These are phyloP conservation scores for Staphylotrichum tortipilum DNA, from an alignment of 495 filamentous ascomycete species.

Conservation along the genomic window DNA sequence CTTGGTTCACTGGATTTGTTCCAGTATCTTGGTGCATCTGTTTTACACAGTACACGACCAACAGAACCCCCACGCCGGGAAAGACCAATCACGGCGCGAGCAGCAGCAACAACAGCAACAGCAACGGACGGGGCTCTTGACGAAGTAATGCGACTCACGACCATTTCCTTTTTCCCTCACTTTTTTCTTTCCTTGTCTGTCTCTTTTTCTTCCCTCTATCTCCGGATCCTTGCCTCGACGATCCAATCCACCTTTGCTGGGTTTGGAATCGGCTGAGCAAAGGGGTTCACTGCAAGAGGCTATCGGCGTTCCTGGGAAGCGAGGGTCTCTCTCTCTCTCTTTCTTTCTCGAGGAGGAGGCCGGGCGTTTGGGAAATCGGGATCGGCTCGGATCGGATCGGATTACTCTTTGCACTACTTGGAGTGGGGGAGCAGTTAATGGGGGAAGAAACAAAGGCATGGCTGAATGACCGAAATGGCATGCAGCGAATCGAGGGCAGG, in stretches of 20 bases:
- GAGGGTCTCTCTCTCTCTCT: slow-evolving; percentile 1
- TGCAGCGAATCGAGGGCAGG: not conserved
- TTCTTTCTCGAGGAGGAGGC: too few species aligned
- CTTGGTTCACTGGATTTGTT: slow-evolving; percentile 13
- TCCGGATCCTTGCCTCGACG: not conserved
- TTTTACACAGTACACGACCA: slow-evolving; percentile 6
- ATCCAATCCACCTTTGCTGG: slow-evolving; percentile 2
- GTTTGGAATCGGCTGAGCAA: not conserved
- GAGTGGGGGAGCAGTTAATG: not conserved
- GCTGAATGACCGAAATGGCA: not conserved
- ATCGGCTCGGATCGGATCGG: not conserved
- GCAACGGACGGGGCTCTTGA: slow-evolving; percentile 5
- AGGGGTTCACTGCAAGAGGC: not conserved
- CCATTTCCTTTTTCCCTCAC: slow-evolving; percentile 6
- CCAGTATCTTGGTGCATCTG: slow-evolving; percentile 10
- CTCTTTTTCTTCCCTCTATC: too few species aligned
- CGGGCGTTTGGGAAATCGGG: too few species aligned
- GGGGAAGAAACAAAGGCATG: slow-evolving; percentile 4
- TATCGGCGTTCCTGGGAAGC: not conserved
- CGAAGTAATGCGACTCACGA: slow-evolving; percentile 21
- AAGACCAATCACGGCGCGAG: not conserved
- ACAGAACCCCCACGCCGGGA: not conserved
- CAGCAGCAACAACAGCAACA: slow-evolving; percentile 3
- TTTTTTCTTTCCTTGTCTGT: slow-evolving; percentile 1
- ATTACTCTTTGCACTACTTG: slow-evolving; percentile 1